Evolutionary conservation across 371 early-diverging fungal genomes (phyloP).

Genomic region (Mortierella sp.): DNA sequence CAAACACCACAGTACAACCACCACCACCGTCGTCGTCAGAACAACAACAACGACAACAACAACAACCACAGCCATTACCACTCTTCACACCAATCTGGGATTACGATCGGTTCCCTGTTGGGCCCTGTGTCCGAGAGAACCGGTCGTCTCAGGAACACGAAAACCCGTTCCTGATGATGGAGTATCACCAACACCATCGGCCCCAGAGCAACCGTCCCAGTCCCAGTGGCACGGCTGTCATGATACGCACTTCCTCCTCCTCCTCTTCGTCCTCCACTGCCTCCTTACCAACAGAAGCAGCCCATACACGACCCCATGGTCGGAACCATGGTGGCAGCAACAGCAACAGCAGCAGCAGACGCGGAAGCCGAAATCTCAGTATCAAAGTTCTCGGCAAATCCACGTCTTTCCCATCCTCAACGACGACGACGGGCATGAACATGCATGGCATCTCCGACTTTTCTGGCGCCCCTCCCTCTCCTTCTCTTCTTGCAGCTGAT

Average conservation of each 20-base stretch:
- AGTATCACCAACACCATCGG: slow-evolving; percentile 11
- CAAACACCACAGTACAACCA: slow-evolving; percentile 1
- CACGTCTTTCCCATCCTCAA: too few relatives aligned
- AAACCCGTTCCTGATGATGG: slow-evolving; percentile 22
- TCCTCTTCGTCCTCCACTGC: background rate
- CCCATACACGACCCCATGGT: too few relatives aligned
- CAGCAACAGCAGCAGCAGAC: slow-evolving; percentile 11
- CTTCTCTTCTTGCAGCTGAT: background rate
- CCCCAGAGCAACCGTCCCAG: background rate
- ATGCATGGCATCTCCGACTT: slow-evolving; percentile 10
- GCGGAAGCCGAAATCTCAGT: slow-evolving; percentile 7
- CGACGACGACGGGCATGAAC: too few relatives aligned
- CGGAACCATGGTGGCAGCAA: slow-evolving; percentile 5
- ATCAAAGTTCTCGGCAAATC: slow-evolving; percentile 7
- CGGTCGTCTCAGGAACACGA: slow-evolving; percentile 22
- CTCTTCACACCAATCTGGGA: slow-evolving; percentile 45
- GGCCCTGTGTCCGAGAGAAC: slow-evolving; percentile 30
- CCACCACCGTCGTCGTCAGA: background rate
- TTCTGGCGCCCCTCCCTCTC: background rate
- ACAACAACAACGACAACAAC: background rate
- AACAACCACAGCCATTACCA: background rate
- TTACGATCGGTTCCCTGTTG: slow-evolving; percentile 40
- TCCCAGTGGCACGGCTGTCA: background rate
- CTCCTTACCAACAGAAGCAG: background rate
- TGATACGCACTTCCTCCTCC: slow-evolving; percentile 18